These are phyloP conservation scores for Corylus avellana DNA, from an alignment of 306 rosid genomes.

Conservation along the genomic window DNA sequence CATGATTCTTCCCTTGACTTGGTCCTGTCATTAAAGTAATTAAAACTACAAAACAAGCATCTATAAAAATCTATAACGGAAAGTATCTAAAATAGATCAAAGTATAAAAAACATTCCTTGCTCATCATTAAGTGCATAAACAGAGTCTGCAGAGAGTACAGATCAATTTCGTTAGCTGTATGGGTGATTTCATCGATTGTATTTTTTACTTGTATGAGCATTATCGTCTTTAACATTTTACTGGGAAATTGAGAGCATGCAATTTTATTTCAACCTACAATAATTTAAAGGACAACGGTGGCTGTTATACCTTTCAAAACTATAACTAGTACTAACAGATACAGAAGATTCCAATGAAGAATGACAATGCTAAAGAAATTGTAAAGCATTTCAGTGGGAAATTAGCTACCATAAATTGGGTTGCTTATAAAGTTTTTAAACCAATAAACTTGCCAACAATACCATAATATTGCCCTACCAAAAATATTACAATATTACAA, in stretches of 20 bases:
- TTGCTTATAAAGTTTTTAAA: background rate
- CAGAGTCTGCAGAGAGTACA: background rate
- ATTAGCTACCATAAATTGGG: background rate
- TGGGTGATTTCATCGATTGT: background rate
- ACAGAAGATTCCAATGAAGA: background rate
- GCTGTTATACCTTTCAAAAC: background rate
- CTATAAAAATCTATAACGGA: background rate
- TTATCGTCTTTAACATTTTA: background rate
- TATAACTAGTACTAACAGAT: background rate
- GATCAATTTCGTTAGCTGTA: background rate
- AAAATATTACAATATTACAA: background rate
- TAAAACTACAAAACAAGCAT: background rate
- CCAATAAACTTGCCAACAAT: background rate
- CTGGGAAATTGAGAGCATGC: background rate
- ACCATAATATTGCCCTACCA: background rate
- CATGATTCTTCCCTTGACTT: constrained; percentile 48
- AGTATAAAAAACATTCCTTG: background rate
- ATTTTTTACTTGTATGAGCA: background rate
- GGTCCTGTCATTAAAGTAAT: constrained; percentile 31
- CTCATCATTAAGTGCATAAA: background rate
- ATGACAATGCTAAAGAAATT: background rate
- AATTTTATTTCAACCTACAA: background rate
- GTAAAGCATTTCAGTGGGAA: no score
- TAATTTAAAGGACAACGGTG: background rate
- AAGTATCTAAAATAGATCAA: background rate